Percentiles rank a stretch among this genome's conserved stretches.
These are phyloP conservation scores for Arachnomyces sp. DNA, from an alignment of 2,329 filamentous ascomycete species.

Conservation along the genomic window DNA sequence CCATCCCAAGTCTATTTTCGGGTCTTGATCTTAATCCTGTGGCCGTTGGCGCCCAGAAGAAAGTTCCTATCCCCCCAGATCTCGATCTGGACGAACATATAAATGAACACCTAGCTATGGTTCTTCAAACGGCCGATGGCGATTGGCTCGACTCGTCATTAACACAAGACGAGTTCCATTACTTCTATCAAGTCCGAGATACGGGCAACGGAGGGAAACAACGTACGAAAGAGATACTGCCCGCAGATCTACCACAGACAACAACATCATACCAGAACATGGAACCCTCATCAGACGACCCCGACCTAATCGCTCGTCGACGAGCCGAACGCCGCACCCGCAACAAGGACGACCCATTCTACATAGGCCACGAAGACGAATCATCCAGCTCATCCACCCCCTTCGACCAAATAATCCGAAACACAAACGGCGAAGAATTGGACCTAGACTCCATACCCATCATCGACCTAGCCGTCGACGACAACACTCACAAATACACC, in stretches of 20 bases:
- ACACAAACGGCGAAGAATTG: slow-evolving; percentile 65
- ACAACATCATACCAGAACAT: slow-evolving; percentile 30
- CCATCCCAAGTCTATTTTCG: slow-evolving; percentile 77
- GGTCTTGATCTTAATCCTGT: slow-evolving; percentile 91
- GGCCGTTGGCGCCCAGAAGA: slow-evolving; percentile 68
- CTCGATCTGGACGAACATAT: slow-evolving; percentile 77
- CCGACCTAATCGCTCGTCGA: slow-evolving; percentile 64
- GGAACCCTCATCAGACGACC: slow-evolving; percentile 50
- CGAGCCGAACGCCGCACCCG: slow-evolving; percentile 71
- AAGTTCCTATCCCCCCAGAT: slow-evolving; percentile 69
- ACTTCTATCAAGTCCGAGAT: slow-evolving; percentile 34
- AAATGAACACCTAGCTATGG: slow-evolving; percentile 59
- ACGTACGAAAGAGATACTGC: slow-evolving; percentile 16
- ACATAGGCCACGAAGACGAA: slow-evolving; percentile 56
- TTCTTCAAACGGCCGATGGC: slow-evolving; percentile 54
- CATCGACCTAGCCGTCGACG: slow-evolving; percentile 76
- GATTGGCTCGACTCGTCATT: slow-evolving; percentile 34
- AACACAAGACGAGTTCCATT: slow-evolving; percentile 37
- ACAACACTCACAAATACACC: slow-evolving; percentile 26
- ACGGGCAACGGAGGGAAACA: slow-evolving; percentile 11
- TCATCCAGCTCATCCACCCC: slow-evolving; percentile 61
- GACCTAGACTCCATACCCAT: slow-evolving; percentile 95
- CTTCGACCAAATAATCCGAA: slow-evolving; percentile 66
- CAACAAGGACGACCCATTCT: slow-evolving; percentile 91
- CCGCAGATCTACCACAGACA: slow-evolving; percentile 15